A percentile compares a stretch with the other conserved stretches of the same genome.
phyloP scores from a whole-genome alignment of 2,329 filamentous ascomycete species.

The Zymoseptoria pseudotritici region DNA sequence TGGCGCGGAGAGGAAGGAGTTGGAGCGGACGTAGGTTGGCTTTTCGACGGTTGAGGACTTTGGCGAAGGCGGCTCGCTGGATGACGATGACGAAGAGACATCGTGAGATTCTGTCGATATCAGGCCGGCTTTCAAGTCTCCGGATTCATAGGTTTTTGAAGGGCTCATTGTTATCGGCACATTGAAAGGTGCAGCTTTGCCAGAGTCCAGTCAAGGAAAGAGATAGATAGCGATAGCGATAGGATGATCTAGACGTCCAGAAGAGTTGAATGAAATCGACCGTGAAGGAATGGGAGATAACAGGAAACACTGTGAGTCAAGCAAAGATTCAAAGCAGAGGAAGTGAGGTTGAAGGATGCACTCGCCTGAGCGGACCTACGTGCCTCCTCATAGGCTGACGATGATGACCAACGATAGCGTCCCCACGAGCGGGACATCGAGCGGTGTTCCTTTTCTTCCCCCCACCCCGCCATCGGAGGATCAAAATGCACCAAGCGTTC shows the following conservation, averaged over 20 bases:
- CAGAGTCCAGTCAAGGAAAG: background rate
- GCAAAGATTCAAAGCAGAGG: background rate
- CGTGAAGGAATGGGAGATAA: background rate
- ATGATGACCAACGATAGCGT: background rate
- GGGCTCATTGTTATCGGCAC: background rate
- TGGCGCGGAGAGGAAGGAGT: conserved; percentile 23
- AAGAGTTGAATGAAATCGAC: background rate
- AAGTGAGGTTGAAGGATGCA: background rate
- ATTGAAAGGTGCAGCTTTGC: background rate
- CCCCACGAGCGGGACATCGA: background rate
- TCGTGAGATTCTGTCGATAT: conserved; percentile 1
- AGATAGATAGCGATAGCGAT: background rate
- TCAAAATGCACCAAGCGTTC: background rate
- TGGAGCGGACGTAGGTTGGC: conserved; percentile 3
- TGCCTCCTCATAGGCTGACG: background rate
- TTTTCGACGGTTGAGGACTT: conserved; percentile 4
- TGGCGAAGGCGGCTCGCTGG: background rate
- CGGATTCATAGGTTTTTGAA: background rate
- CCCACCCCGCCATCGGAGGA: background rate
- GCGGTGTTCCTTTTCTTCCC: background rate
- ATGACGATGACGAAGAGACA: background rate
- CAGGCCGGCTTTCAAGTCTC: conserved; percentile 6
- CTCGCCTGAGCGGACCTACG: background rate
- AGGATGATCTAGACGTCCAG: background rate
- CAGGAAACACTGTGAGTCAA: background rate